Percentiles rank a stretch among this genome's conserved stretches.
These are phyloP conservation scores for Cardamine occulta DNA, from an alignment of 345 rosid genomes.

Conservation along the genomic window DNA sequence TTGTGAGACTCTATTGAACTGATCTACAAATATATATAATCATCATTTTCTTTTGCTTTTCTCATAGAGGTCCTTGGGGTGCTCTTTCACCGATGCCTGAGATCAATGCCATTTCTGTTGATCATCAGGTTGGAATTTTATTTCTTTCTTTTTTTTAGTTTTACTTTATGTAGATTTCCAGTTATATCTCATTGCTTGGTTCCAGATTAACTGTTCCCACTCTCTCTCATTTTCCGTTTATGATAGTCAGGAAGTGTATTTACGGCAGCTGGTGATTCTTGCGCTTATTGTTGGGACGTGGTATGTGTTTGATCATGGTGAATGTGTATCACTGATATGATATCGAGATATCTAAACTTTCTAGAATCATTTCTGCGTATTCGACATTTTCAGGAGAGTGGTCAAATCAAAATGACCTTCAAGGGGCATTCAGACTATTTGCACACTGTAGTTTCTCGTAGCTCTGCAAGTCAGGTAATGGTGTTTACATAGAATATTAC, in stretches of 20 bases:
- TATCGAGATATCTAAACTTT: not conserved
- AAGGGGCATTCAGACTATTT: constrained; percentile 90
- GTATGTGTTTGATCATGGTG: constrained; percentile 59
- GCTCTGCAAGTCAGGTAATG: constrained; percentile 76
- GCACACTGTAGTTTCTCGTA: constrained; percentile 76
- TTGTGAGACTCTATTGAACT: constrained; percentile 13
- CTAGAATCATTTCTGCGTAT: not conserved
- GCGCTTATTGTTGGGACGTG: constrained; percentile 98
- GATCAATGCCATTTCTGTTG: constrained; percentile 79
- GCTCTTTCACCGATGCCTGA: constrained; percentile 94
- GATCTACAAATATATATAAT: constrained; percentile 6
- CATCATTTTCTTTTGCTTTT: constrained; percentile 14
- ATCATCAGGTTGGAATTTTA: constrained; percentile 57
- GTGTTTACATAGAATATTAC: not conserved
- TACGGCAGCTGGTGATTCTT: constrained; percentile 93
- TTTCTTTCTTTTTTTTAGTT: not conserved
- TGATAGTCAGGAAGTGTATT: constrained; percentile 72
- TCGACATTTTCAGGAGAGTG: constrained; percentile 75
- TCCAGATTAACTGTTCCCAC: not conserved
- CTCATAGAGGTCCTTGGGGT: constrained; percentile 92
- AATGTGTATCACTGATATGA: constrained; percentile 15
- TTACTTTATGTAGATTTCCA: constrained; percentile 17
- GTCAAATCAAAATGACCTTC: constrained; percentile 74
- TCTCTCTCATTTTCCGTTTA: constrained; percentile 28
- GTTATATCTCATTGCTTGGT: constrained; percentile 9